Evolutionary conservation across 1,284 basidiomycete genomes (phyloP), one percentile per base, ranked within the genome.

Genomic region (Dichomitus squalens): DNA sequence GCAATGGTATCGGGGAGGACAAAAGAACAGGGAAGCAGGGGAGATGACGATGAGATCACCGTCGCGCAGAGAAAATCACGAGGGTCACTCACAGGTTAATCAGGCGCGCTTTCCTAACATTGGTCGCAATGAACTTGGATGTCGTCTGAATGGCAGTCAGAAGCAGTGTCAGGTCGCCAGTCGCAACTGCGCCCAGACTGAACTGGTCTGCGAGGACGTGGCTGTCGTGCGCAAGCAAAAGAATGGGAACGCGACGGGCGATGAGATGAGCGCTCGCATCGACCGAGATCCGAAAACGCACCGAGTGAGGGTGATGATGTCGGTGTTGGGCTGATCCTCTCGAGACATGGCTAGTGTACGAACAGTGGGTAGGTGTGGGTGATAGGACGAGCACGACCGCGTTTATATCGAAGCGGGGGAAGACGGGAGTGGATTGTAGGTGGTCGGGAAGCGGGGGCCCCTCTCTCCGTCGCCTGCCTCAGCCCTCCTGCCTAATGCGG

Each of bases 51-150:
- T 52, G 54, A 31, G 33, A 52, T 60, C 21, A 38, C 36, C 14
- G 44, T 21, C 29, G 50, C 33, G 21, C 23, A 27, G 8, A 36
- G 12, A 6, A n/a, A 57, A 57, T 57, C 56, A 53, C 56, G 36
- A 36, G 49, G 48, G 33, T 20, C 2, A 79, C 92, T 72, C 70
- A 96, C 91, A 99, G 84, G 75, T 99, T 99, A 79, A 99, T 98
- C 65, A 99, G 81, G 53, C 96, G 87, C 25, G 97, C 96, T 77
- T 95, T 95, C 66, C 97, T 89, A 64, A 98, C 97, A 68, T 98
- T 98, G 67, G 93, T 96, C 12, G 97, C 95, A 72, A 99, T 99
- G 81, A 98, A 98, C 76, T 92, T 93, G 77, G 89, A 92, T 51
- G 95, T 94, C 64, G 95, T 92, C 76, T 98, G 95, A 71, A 99